Evolutionary conservation across 805 yeast species (phyloP), one percentile per base, ranked within the genome.

Genomic region (Teunomyces lycoperdinae): DNA sequence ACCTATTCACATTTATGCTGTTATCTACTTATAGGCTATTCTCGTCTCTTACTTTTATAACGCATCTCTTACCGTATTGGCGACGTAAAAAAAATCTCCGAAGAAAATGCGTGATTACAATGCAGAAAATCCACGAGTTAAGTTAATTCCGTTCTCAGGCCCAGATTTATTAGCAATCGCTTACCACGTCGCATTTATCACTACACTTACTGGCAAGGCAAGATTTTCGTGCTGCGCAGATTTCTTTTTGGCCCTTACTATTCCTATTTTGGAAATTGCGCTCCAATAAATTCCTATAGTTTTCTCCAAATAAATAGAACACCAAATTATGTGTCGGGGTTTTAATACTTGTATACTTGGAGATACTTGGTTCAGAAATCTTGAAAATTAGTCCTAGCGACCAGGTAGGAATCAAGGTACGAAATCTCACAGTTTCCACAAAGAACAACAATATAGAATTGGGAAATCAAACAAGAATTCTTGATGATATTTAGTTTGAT

Each of bases 401-500:
- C 24, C 28, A 54, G 20, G 50, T 53, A 17, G 43, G 47, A 9
- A 28, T 53, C 30, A 24, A 46, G 17, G 56, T 53, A 28, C 44
- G 56, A 28, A 46, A 48, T 30, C 47, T 53, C 32, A 40, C 52
- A 1, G 56, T 53, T 5, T 31, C 47, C 9, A 50, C 48, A 8
- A 30, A 48, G 27, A 43, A 45, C 14, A 27, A 36, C 13, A 46
- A 41, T 16, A 16, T 38, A 16, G 46, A 44, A 26, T 16, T 32
- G 4, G 30, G 28, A 4, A 28, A 11, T 4, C 27, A 16, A 3
- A 11, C 43, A 6, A 42, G 13, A n/a, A 60, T 62, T 20, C 48
- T 62, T 20, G 55, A 62, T 32, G 43, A 51, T 17, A 52, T 62
- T 5, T 55, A 61, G 11, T 58, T 62, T 17, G 62, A 57, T 14